Percentiles rank a stretch among this genome's conserved stretches.
These are phyloP conservation scores for Pseudogymnoascus sp. DNA, from an alignment of 2,329 filamentous ascomycete species.

Conservation along the genomic window DNA sequence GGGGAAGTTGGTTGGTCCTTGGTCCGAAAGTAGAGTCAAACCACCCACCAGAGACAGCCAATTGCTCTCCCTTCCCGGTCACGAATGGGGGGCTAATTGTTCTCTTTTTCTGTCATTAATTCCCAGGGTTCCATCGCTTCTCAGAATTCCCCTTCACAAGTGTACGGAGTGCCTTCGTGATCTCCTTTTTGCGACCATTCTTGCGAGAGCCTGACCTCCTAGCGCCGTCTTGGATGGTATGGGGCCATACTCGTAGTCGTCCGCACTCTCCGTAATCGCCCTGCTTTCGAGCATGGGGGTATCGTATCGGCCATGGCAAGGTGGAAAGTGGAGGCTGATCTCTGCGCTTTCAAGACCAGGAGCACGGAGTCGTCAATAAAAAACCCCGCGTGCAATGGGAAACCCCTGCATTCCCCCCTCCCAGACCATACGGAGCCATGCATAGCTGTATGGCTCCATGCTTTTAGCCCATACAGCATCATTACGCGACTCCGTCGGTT, in stretches of 20 bases:
- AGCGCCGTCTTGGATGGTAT: slow-evolving; percentile 7
- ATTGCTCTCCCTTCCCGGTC: not conserved
- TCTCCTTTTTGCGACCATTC: slow-evolving; percentile 1
- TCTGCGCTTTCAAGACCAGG: slow-evolving; percentile 9
- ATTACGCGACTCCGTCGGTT: slow-evolving; percentile 7
- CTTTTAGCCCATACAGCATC: slow-evolving; percentile 2
- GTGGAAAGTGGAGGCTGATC: slow-evolving; percentile 8
- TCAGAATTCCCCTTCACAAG: slow-evolving; percentile 3
- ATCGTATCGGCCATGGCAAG: slow-evolving; percentile 3
- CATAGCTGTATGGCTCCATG: slow-evolving; percentile 6
- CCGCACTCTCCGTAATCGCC: not conserved
- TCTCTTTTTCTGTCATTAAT: slow-evolving; percentile 7
- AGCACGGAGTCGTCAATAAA: slow-evolving; percentile 4
- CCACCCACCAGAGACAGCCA: not conserved
- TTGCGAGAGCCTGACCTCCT: slow-evolving; percentile 7
- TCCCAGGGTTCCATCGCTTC: slow-evolving; percentile 8
- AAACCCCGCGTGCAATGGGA: slow-evolving; percentile 6
- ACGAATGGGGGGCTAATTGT: slow-evolving; percentile 8
- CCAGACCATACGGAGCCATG: slow-evolving; percentile 4
- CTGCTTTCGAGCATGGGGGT: not conserved
- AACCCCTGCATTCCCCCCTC: slow-evolving; percentile 1
- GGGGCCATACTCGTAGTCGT: not conserved
- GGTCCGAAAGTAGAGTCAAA: not conserved
- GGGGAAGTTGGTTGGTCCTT: slow-evolving; percentile 7
- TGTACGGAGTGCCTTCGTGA: not conserved